Evolutionary conservation across 2,329 filamentous ascomycete genomes (phyloP).

Genomic region (Sarocladiaceae sp.): DNA sequence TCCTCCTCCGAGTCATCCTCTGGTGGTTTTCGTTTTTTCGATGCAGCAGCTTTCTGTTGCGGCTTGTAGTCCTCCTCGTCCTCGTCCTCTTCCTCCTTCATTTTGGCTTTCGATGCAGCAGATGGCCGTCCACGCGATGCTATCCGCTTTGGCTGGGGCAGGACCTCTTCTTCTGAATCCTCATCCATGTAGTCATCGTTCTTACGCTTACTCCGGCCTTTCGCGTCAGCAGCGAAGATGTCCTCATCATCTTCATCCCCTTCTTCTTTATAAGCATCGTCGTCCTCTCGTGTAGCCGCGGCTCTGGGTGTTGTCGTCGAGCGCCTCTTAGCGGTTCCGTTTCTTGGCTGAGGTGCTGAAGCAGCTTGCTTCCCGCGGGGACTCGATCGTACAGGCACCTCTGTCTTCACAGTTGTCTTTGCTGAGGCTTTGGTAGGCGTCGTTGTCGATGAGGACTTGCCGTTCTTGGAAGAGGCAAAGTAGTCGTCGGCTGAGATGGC

Average conservation of each 20-base stretch:
- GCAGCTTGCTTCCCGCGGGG: conserved; percentile 42
- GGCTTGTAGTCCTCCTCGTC: conserved; percentile 25
- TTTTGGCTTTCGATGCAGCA: conserved; percentile 15
- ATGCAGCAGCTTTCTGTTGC: conserved; percentile 16
- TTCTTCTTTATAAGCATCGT: conserved; percentile 59
- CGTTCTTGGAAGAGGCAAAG: conserved; percentile 44
- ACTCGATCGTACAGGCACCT: conserved; percentile 47
- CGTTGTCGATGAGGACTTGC: conserved; percentile 32
- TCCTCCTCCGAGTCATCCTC: conserved; percentile 50
- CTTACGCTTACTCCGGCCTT: conserved; percentile 60
- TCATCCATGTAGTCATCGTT: conserved; percentile 74
- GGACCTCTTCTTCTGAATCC: conserved; percentile 67
- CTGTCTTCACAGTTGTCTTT: conserved; percentile 33
- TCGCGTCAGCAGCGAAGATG: conserved; percentile 73
- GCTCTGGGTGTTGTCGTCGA: conserved; percentile 22
- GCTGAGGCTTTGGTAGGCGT: conserved; percentile 36
- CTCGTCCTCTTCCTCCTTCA: conserved; percentile 15
- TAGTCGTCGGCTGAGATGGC: conserved; percentile 54
- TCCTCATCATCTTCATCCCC: conserved; percentile 71
- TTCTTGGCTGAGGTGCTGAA: conserved; percentile 27
- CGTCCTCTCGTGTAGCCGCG: conserved; percentile 45
- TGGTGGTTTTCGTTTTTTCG: conserved; percentile 56
- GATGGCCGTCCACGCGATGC: conserved; percentile 36
- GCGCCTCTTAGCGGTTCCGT: conserved; percentile 35
- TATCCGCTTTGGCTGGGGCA: conserved; percentile 56